Evolutionary conservation across 176 grass and related monocot genomes (phyloP), one percentile per base, ranked within the genome.

Genomic region (Saccharum spontaneum): DNA sequence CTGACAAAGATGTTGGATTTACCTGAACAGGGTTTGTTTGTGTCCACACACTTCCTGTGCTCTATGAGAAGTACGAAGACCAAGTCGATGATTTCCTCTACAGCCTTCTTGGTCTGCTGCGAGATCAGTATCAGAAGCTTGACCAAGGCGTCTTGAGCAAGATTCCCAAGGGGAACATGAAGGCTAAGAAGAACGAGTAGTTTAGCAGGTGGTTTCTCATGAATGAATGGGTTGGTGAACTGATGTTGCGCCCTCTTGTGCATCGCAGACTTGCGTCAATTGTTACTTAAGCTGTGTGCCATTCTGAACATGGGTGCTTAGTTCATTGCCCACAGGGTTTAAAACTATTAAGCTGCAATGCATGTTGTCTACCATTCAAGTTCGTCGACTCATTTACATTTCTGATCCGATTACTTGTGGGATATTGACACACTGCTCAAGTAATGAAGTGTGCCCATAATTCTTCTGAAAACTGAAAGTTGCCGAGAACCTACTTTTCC

Each of bases 31-130:
- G 93, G 67, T 98, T 95, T 84, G 85, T 95, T 20, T 91, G 81
- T n/a, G 91, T 83, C 30, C 93, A 98, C 82, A 90, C 88, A 2
- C 80, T 98, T 64, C 96, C 93, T 4, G 88, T 94, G 73, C 80
- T 98, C n/a, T 98, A 98, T 17, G 96, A 98, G 92, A 98, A 94
- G 78, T 95, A 95, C 12, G 86, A 95, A 79, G 93, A 98, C 79
- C 89, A 94, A 84, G 84, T 98, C 0, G 96, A 98, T n/a, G 78
- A 87, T 60, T 94, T 95, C 73, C 75, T 94, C 34, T 85, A 75
- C 57, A 82, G 68, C 64, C 49, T 95, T 36, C 77, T 95, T 28
- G 91, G 88, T 6, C 80, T 90, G 23, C 68, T 95, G 26, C 86
- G 89, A 34, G 86, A 92, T 34, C 87, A 94, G 46, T 95, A 94